Base-by-base conservation (phyloP, 2,329 filamentous ascomycete species). In the Curvularia lunata region DNA sequence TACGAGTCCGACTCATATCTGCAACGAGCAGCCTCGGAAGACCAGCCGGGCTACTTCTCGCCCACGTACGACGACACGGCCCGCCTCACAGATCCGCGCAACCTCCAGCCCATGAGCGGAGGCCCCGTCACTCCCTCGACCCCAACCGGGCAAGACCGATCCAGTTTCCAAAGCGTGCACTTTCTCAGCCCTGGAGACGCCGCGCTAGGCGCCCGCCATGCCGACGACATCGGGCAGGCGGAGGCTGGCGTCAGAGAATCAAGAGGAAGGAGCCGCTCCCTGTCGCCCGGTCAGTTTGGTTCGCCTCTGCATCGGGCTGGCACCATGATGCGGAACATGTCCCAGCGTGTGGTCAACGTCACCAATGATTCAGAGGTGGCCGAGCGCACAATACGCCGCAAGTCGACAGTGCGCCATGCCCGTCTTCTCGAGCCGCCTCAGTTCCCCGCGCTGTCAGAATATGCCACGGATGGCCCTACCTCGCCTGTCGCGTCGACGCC, bases 281-380 rank as follows among this genome's bases (percentile, higher is more conserved):
- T 82, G 18, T 82, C 81, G 43, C 78, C 81, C 12, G 75, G 76
- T 37, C 72, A 74, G 18, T 72, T 76, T 16, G 78, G 78, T 37
- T 83, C 81, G 38, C 79, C 82, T 21, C 72, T 85, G 46, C 75
- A 77, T 45, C 75, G 83, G 54, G 83, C 81, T 38, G 78, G 80
- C 23, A 82, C 80, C 58, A 80, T 85, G 70, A 72, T 84, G 71
- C 77, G 82, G 63, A 87, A 87, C 65, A 96, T 99, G 87, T 98
- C 96, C 30, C 93, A 97, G 79, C 91, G 95, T 81, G 93, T 99
- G 54, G 95, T 99, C 71, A 98, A 98, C 72, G 86, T 99, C 68
- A 97, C 92, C 78, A 96, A 96, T 73, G 95, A 98, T 70, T 89
- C 89, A 4, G 91, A 97, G 67, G 80, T 91, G 19, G 83, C 93